Evolutionary conservation across 441 rosid genomes (phyloP).

Genomic region (Erodium trifolium): DNA sequence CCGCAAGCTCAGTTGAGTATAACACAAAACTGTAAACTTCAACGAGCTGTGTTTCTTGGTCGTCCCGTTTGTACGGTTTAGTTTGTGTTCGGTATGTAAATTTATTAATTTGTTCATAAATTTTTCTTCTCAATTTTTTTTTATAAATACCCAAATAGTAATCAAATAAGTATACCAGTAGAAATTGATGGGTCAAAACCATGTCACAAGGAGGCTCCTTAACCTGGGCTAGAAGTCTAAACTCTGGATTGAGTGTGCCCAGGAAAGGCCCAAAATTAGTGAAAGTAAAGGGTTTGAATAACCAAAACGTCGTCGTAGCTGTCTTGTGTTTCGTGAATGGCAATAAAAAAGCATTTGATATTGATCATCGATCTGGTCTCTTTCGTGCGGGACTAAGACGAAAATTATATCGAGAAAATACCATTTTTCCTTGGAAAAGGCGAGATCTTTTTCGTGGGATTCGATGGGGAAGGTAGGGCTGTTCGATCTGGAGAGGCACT

Average conservation of each 20-base stretch:
- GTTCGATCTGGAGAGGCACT: conserved; percentile 40
- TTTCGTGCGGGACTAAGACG: not conserved
- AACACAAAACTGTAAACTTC: too few relatives aligned
- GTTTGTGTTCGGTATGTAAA: too few relatives aligned
- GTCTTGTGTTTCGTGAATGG: not conserved
- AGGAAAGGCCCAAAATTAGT: not conserved
- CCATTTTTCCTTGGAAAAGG: not conserved
- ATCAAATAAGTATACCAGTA: too few relatives aligned
- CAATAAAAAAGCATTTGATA: not conserved
- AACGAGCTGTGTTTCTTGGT: too few relatives aligned
- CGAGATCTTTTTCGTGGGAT: not conserved
- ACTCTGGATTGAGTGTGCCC: not conserved
- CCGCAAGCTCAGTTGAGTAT: too few relatives aligned
- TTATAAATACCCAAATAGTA: too few relatives aligned
- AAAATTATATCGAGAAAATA: conserved; percentile 11
- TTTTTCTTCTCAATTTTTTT: too few relatives aligned
- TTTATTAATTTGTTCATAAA: too few relatives aligned
- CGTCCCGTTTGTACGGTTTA: too few relatives aligned
- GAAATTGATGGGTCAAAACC: not conserved
- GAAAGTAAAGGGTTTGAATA: not conserved
- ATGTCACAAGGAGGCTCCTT: not conserved
- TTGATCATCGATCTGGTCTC: too few relatives aligned
- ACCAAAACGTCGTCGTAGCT: not conserved
- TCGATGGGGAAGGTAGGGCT: conserved; percentile 34
- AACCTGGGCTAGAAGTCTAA: not conserved